Evolutionary conservation across 2,329 filamentous ascomycete species (phyloP), one percentile per base, ranked within the genome.

Genomic region (Sporothrix variecibatus): DNA sequence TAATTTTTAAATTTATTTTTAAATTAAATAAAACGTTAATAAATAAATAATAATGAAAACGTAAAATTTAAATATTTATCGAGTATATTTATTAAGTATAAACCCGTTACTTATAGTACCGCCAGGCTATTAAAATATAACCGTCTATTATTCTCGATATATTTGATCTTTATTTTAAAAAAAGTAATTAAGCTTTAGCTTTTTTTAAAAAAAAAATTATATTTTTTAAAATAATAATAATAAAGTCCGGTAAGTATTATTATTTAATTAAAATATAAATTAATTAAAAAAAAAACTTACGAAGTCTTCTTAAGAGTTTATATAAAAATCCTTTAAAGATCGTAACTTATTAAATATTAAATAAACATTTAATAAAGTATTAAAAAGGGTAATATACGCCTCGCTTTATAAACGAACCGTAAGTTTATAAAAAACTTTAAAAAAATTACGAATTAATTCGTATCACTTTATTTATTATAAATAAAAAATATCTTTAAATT

Each of bases 131-230:
- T 38, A 58, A 58, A 26, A 58, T 58, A 58, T 58, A 58, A 58
- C 20, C 53, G 20, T 40, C 15, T 67, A 67, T 67, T 38, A 38
- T 38, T 9, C 38, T 38, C 38, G 9, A 38, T 5, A 38, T 64
- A 67, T 43, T 67, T n/a, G 43, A 67, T 23, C 31, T 23, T 67
- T 46, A 46, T 40, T 67, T 43, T 46, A 23, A 38, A 43, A 67
- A 43, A 20, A n/a, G 40, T 67, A 43, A 43, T 40, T 67, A 67
- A 23, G 17, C 4, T 67, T 43, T 43, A 38, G n/a, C 23, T 38
- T 67, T 67, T 67, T 23, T 3, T 2, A 26, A 62, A 62, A 62
- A 28, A 28, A 12, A 28, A 28, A 20, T 46, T 68, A 28, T 43
- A 23, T 67, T 67, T 67, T 5, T 23, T 5, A 26, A 62, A 62